Evolutionary conservation across 1,284 basidiomycete genomes (phyloP).

Genomic region (Cystobasidium sp.): DNA sequence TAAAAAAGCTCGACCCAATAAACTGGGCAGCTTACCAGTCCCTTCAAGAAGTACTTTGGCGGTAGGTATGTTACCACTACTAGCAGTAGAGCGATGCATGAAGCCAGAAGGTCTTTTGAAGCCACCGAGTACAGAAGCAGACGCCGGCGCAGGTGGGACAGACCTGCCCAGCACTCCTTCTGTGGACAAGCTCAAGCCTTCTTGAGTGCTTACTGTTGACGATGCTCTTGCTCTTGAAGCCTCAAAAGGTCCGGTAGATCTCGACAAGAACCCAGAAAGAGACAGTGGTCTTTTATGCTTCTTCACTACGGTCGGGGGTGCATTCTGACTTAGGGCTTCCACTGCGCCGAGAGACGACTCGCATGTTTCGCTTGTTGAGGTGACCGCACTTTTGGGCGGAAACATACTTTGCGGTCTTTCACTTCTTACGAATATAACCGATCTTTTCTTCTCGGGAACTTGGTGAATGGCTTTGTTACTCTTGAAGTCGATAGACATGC

Average conservation of each 20-base stretch:
- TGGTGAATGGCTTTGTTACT: background rate
- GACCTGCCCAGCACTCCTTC: background rate
- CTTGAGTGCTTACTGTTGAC: background rate
- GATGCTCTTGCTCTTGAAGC: background rate
- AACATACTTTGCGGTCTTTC: background rate
- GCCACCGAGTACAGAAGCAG: conserved; percentile 12
- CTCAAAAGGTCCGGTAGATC: conserved; percentile 2
- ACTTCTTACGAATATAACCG: background rate
- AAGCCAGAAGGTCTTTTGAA: conserved; percentile 15
- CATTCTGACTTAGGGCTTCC: no score
- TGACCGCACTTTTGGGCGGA: background rate
- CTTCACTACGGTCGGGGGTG: background rate
- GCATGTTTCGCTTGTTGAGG: background rate
- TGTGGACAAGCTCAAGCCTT: background rate
- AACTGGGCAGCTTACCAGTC: background rate
- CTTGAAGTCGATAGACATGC: conserved; percentile 17
- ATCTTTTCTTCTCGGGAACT: conserved; percentile 9
- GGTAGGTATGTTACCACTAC: conserved; percentile 34
- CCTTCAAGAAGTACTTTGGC: conserved; percentile 6
- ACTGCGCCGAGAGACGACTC: background rate
- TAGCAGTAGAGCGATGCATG: conserved; percentile 32
- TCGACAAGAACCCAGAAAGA: conserved; percentile 24
- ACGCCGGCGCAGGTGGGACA: background rate
- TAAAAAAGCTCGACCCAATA: no score
- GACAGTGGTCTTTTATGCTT: conserved; percentile 36